These are phyloP conservation scores for Plectosphaerella plurivora DNA, from an alignment of 2,329 filamentous ascomycete species.

Conservation along the genomic window DNA sequence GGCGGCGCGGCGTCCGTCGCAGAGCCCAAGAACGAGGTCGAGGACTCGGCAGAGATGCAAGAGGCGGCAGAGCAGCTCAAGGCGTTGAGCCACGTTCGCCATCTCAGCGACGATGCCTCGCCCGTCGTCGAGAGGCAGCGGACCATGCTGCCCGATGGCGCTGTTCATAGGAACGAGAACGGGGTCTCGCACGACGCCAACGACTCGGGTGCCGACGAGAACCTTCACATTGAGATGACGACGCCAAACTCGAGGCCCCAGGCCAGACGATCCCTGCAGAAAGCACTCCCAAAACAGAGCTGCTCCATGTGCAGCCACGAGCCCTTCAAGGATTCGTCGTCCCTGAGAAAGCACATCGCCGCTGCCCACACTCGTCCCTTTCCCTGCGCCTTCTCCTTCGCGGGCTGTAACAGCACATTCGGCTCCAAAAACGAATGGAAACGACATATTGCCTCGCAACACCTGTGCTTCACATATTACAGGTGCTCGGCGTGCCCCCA, in stretches of 20 bases:
- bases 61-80: constrained; percentile 64
- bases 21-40: constrained; percentile 42
- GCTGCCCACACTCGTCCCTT: constrained; percentile 71
- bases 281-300: constrained; percentile 47
- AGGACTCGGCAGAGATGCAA: constrained; percentile 66
- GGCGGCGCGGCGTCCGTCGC: constrained; percentile 12
- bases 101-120: constrained; percentile 26
- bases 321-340: constrained; percentile 64
- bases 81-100: constrained; percentile 57
- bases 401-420: constrained; percentile 79
- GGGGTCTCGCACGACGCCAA: constrained; percentile 33
- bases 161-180: constrained; percentile 34
- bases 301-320: constrained; percentile 59
- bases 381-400: constrained; percentile 79
- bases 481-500: constrained; percentile 58
- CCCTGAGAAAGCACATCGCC: constrained; percentile 62
- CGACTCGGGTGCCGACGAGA: constrained; percentile 36
- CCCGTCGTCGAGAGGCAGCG: constrained; percentile 23
- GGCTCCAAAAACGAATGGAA: constrained; percentile 98
- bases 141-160: constrained; percentile 33
- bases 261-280: constrained; percentile 41
- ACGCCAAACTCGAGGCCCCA: constrained; percentile 31
- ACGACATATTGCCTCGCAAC: constrained; percentile 85
- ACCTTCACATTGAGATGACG: constrained; percentile 26
- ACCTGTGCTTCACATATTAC: constrained; percentile 67